Percentiles rank a stretch among this genome's conserved stretches.
These are phyloP conservation scores for Malus orientalis DNA, from an alignment of 306 rosid genomes.

Conservation along the genomic window DNA sequence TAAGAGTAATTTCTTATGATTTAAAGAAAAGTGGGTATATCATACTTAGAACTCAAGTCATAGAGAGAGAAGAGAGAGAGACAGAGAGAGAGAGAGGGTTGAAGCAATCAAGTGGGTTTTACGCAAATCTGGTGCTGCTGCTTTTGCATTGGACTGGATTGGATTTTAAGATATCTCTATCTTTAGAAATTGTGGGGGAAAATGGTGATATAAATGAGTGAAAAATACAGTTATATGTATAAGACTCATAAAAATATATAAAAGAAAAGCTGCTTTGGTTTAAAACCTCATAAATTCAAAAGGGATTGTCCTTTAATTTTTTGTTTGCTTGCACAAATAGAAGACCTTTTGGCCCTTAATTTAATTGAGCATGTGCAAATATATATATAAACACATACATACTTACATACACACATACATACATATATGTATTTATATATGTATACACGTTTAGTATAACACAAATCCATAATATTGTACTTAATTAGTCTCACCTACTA, in stretches of 20 bases:
- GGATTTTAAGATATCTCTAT: constrained; percentile 72
- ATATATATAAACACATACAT: too few relatives aligned
- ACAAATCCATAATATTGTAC: background rate
- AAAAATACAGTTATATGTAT: constrained; percentile 13
- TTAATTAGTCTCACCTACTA: constrained; percentile 16
- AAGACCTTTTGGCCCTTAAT: constrained; percentile 6
- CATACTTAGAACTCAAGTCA: constrained; percentile 88
- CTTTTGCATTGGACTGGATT: constrained; percentile 71
- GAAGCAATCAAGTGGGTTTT: constrained; percentile 91
- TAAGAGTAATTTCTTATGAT: constrained; percentile 41
- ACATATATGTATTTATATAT: too few relatives aligned
- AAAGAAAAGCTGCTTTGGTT: background rate
- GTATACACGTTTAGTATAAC: background rate
- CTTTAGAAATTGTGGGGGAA: constrained; percentile 9
- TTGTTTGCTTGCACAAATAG: constrained; percentile 12
- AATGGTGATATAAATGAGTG: constrained; percentile 3
- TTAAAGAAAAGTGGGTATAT: constrained; percentile 38
- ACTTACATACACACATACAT: too few relatives aligned
- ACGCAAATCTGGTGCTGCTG: constrained; percentile 74
- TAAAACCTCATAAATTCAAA: constrained; percentile 13
- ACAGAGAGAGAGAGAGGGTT: constrained; percentile 25
- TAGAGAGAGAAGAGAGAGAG: constrained; percentile 23
- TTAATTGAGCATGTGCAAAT: constrained; percentile 15
- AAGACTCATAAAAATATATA: background rate
- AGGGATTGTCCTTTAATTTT: constrained; percentile 2